Percentiles rank a stretch among this genome's conserved stretches.
Conservation (phyloP, 2,329 filamentous ascomycete genomes). For the Microdochium bolleyi region DNA sequence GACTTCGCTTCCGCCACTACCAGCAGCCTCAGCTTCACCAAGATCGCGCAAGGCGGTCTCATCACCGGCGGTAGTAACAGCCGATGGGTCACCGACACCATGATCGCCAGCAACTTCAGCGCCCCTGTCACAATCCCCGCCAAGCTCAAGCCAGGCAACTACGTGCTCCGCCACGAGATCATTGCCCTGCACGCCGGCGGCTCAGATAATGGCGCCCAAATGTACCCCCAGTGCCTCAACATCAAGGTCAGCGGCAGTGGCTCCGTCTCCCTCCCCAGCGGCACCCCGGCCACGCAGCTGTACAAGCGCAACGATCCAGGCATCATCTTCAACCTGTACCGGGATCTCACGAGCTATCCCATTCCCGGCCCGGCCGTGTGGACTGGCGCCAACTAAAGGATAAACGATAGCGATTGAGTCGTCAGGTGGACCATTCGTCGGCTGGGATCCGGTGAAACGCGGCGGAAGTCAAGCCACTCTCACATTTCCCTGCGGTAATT, state of each 20-base stretch:
- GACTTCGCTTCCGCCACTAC: neutral
- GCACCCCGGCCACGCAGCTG: slow-evolving; percentile 31
- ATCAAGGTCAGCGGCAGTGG: slow-evolving; percentile 43
- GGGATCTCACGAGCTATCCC: slow-evolving; percentile 11
- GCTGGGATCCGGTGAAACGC: too few species aligned
- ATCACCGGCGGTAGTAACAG: slow-evolving; percentile 22
- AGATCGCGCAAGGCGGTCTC: slow-evolving; percentile 64
- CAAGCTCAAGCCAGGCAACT: slow-evolving; percentile 33
- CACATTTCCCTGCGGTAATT: too few species aligned
- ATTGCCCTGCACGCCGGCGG: slow-evolving; percentile 36
- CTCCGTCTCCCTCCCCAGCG: slow-evolving; percentile 30
- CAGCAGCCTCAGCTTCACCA: slow-evolving; percentile 58
- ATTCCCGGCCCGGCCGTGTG: slow-evolving; percentile 17
- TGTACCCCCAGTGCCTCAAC: slow-evolving; percentile 46
- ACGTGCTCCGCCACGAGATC: slow-evolving; percentile 40
- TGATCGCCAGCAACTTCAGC: slow-evolving; percentile 36
- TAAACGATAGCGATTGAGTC: too few species aligned
- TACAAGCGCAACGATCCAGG: slow-evolving; percentile 12
- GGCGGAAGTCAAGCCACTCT: too few species aligned
- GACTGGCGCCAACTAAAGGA: too few species aligned
- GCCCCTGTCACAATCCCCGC: slow-evolving; percentile 35
- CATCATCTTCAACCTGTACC: slow-evolving; percentile 14
- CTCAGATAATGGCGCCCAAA: slow-evolving; percentile 30
- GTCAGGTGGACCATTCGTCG: too few species aligned
- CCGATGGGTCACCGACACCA: slow-evolving; percentile 21